Evolutionary conservation across 371 early-diverging fungal species (phyloP).

Genomic region (Rhizopus delemar): DNA sequence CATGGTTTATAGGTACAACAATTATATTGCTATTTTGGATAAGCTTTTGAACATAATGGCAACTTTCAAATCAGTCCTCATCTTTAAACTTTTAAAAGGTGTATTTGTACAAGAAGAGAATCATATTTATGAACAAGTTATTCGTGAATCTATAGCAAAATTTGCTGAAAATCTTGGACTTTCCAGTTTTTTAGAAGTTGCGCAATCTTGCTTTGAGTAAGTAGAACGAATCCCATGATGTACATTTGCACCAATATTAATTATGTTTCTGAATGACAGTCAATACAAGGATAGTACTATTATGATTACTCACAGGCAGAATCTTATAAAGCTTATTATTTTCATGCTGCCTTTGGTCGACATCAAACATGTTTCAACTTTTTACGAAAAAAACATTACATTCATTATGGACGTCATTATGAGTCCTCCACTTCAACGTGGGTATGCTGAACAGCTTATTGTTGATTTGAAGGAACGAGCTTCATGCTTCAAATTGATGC

Average conservation of each 20-base stretch:
- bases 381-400: slow-evolving; percentile 51
- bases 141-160: slow-evolving; percentile 36
- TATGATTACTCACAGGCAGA: slow-evolving; percentile 39
- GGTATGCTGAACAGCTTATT: slow-evolving; percentile 36
- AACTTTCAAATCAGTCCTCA: slow-evolving; percentile 36
- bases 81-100: slow-evolving; percentile 55
- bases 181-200: slow-evolving; percentile 40
- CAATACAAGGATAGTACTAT: slow-evolving; percentile 40
- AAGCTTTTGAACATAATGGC: slow-evolving; percentile 53
- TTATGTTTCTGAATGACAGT: slow-evolving; percentile 23
- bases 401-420: slow-evolving; percentile 50
- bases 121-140: slow-evolving; percentile 50
- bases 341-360: slow-evolving; percentile 51
- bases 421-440: slow-evolving; percentile 26
- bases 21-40: slow-evolving; percentile 56
- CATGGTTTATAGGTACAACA: slow-evolving; percentile 42
- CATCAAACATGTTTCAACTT: slow-evolving; percentile 39
- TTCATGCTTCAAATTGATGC: slow-evolving; percentile 48
- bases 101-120: slow-evolving; percentile 59
- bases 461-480: slow-evolving; percentile 50
- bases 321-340: slow-evolving; percentile 47
- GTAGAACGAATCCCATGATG: neutral
- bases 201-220: slow-evolving; percentile 51
- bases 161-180: slow-evolving; percentile 45
- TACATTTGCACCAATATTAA: neutral